These are phyloP conservation scores for Phytophthora hybrid DNA, from an alignment of 352 stramenopile genomes.

Conservation along the genomic window DNA sequence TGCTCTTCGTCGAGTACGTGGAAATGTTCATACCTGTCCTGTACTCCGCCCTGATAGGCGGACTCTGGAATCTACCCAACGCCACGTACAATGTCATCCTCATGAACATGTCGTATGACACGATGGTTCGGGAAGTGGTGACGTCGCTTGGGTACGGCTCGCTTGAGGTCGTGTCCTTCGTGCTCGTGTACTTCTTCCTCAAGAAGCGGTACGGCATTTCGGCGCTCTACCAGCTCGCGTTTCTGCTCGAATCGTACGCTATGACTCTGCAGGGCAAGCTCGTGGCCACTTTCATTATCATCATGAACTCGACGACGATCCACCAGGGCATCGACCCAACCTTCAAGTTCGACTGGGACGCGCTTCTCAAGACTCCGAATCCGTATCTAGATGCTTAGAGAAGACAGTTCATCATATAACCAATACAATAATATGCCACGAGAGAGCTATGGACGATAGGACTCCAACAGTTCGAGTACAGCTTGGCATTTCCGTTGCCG, in stretches of 20 bases:
- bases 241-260: conserved; percentile 45
- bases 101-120: conserved; percentile 13
- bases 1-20: conserved; percentile 45
- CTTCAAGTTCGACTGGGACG: conserved; percentile 24
- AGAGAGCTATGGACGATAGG: neutral
- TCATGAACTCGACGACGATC: conserved; percentile 21
- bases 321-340: conserved; percentile 28
- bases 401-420: neutral
- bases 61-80: conserved; percentile 19
- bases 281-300: no score
- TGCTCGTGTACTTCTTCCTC: conserved; percentile 33
- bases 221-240: conserved; percentile 38
- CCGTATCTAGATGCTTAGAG: conserved; percentile 7
- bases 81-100: conserved; percentile 33
- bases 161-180: conserved; percentile 30
- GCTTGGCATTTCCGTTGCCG: conserved; percentile 48
- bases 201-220: conserved; percentile 39
- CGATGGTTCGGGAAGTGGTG: conserved; percentile 5
- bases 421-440: neutral
- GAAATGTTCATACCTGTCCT: conserved; percentile 42
- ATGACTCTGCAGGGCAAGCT: conserved; percentile 34
- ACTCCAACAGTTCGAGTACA: conserved; percentile 31
- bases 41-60: conserved; percentile 33
- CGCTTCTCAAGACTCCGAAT: conserved; percentile 10
- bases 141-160: conserved; percentile 15